Evolutionary conservation across 441 rosid genomes (phyloP).

Genomic region (Pelargonium cotyledonis): DNA sequence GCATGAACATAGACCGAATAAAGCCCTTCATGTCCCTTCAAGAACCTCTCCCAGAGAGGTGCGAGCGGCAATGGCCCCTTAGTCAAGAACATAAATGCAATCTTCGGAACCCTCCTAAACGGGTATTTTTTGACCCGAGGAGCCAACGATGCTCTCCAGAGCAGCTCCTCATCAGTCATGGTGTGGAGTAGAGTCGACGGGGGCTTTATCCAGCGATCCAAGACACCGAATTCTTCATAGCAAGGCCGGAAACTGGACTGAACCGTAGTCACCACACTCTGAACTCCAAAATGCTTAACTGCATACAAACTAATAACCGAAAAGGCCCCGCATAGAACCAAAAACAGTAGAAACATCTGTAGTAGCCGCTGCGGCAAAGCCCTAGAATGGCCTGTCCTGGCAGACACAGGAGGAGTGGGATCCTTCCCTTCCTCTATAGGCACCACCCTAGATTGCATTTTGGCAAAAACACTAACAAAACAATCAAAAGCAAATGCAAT

Average conservation of each 20-base stretch:
- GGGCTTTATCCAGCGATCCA: conserved; percentile 6
- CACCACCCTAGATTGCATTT: background rate
- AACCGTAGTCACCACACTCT: background rate
- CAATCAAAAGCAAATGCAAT: background rate
- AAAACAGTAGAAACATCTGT: background rate
- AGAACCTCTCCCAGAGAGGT: conserved; percentile 95
- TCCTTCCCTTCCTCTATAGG: conserved; percentile 7
- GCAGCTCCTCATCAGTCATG: conserved; percentile 61
- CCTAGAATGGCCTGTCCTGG: conserved; percentile 6
- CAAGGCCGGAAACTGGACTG: conserved; percentile 2
- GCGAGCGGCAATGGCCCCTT: conserved; percentile 77
- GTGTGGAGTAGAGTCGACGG: conserved; percentile 23
- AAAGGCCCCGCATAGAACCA: conserved; percentile 2
- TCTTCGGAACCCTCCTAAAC: conserved; percentile 52
- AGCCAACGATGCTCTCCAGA: conserved; percentile 83
- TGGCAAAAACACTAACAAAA: background rate
- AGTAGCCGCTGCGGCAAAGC: background rate
- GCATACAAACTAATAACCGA: background rate
- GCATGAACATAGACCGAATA: conserved; percentile 69
- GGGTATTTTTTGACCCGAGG: conserved; percentile 61
- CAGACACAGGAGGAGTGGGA: background rate
- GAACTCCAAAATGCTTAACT: conserved; percentile 2
- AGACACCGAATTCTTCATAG: background rate
- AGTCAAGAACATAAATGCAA: conserved; percentile 89
- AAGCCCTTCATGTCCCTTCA: conserved; percentile 50